Base-by-base conservation (phyloP, 2,329 filamentous ascomycete genomes). In the Aurifilum marmelostoma region DNA sequence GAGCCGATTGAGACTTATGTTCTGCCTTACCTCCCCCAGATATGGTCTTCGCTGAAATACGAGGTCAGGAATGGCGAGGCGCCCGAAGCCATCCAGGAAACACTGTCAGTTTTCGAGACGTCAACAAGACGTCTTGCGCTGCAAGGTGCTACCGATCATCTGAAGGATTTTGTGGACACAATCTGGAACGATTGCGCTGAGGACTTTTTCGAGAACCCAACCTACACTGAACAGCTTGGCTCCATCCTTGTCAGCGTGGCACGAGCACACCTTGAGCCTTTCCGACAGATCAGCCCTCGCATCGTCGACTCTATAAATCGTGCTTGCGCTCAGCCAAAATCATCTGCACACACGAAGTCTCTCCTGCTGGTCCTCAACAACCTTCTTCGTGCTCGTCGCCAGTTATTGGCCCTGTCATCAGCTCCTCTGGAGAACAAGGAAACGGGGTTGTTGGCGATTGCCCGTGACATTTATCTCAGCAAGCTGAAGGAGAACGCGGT, bases 1-100 rank as follows among this genome's bases (percentile, higher is more conserved):
- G 76, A 80, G 1, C 77, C 84, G 52, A 79, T 83, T 0, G 77
- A 82, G 43, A 78, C 83, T 66, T 84, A 81, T 11, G 75, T 88
- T 18, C 79, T 79, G 1, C 86, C 87, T 0, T 83, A 84, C 63
- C 78, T 81, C 24, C 79, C 83, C 63, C 81, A 83, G 59, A 83
- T 88, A 61, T 89, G 87, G 87, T 80, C 81, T 39, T 86, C 86
- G n/a, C 82, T 89, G 61, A 89, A 89, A 74, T 89, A 88, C 70
- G 87, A 89, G 72, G 87, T 89, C 16, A 84, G 87, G 43, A 88
- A 89, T 66, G 87, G 87, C 16, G 87, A 89, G 69, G 81, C 87
- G 11, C 83, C 85, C 69, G 87, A 88, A 71, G 83, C 83, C 0
- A 85, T 88, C 18, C 84, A 87, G 74, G 83, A 83, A 3, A 88